Evolutionary conservation across 2,329 filamentous ascomycete genomes (phyloP), one percentile per base, ranked within the genome.

Genomic region (Colletotrichum sp.): DNA sequence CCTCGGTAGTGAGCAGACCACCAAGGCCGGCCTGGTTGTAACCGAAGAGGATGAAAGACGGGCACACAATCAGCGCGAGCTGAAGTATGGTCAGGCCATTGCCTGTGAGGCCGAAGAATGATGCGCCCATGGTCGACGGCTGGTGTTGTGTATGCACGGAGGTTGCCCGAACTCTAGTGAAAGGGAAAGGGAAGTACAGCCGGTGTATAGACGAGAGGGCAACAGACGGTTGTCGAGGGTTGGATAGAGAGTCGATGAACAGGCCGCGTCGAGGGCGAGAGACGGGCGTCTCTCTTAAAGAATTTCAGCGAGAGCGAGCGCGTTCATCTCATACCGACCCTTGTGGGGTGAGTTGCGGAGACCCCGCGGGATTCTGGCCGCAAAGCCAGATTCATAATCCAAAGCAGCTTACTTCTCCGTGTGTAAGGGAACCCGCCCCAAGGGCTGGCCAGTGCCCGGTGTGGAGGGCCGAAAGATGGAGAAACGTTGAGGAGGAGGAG

Each of bases 11-110:
- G 15, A 85, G 74, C 15, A 86, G 80, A 15, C 84, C 84, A 39
- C 84, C 84, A 39, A 86, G 79, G 67, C 83, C 83, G 5, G 85
- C 83, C 76, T 87, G 85, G 78, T 86, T 86, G 79, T 86, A 87
- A 9, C 85, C 85, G 77, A 86, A 86, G 55, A 86, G 80, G 77
- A 86, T 84, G 78, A 86, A 86, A 15, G 86, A 80, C 6, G 87
- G 87, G 8, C 82, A 83, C 22, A 88, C 86, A 52, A 88, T 84
- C 63, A 87, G 81, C 16, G 82, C 83, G 69, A 86, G 82, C 78
- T 88, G 86, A 30, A 85, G 78, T 16, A 80, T 80, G 73, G 79
- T 80, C 64, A 87, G 79, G 67, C 81, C 76, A 55, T 82, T 78
- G 82, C 86, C 86, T 57, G 80, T 83, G 30, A 83, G 79, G 70